A percentile compares a stretch with the other conserved stretches of the same genome.
These are phyloP conservation scores for Buxus sempervirens DNA, from an alignment of 164 flowering plant genomes.

Conservation along the genomic window DNA sequence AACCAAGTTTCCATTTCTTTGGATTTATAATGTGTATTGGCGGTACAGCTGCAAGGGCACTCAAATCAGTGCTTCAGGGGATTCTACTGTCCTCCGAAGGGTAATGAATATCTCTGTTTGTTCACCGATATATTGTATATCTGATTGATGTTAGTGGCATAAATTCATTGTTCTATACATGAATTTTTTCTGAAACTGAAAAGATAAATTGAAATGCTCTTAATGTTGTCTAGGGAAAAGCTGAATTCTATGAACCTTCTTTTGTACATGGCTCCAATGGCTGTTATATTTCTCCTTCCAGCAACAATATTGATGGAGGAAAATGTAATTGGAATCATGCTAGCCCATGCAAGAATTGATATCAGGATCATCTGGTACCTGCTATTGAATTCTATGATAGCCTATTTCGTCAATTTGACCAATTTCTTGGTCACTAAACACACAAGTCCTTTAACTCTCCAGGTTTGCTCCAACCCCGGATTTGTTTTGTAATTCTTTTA, in stretches of 20 bases:
- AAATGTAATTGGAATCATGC: constrained; percentile 14
- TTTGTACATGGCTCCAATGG: constrained; percentile 28
- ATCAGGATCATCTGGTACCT: constrained; percentile 13
- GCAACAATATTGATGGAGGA: constrained; percentile 18
- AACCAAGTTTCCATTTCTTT: constrained; percentile 26
- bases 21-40: constrained; percentile 26
- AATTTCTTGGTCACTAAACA: constrained; percentile 29
- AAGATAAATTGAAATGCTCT: neutral
- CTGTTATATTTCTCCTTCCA: constrained; percentile 19
- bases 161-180: neutral
- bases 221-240: constrained; percentile 14
- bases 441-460: constrained; percentile 29
- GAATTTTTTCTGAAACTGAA: neutral
- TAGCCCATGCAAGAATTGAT: constrained; percentile 22
- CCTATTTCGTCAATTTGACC: constrained; percentile 21
- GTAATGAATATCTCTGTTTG: constrained; percentile 3
- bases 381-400: constrained; percentile 18
- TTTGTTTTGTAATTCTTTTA: neutral
- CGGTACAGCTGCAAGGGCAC: constrained; percentile 30
- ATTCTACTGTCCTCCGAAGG: constrained; percentile 27
- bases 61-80: constrained; percentile 27
- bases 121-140: neutral
- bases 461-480: constrained; percentile 2
- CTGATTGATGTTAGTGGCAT: neutral
- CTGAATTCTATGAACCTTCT: constrained; percentile 27